Conservation (phyloP, 768 basidiomycete species). For the Podaxis sp. region DNA sequence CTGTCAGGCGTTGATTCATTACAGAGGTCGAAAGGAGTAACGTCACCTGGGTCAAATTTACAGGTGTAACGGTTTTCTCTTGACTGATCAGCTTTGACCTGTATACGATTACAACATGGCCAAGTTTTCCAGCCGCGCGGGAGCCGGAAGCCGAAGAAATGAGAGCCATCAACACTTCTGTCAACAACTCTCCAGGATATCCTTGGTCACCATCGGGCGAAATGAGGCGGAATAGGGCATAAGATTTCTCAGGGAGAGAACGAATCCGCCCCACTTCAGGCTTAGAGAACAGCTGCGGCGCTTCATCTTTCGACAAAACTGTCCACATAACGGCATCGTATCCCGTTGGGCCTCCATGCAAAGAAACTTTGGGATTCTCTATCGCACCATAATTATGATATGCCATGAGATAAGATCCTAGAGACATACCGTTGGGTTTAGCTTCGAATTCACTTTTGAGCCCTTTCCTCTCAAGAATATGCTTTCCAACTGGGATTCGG, state of each 20-base stretch:
- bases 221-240: slow-evolving; percentile 52
- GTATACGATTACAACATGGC: slow-evolving; percentile 64
- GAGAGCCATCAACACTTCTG: slow-evolving; percentile 55
- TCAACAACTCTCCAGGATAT: slow-evolving; percentile 54
- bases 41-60: slow-evolving; percentile 70
- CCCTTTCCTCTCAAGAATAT: slow-evolving; percentile 49
- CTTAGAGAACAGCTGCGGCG: slow-evolving; percentile 49
- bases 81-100: slow-evolving; percentile 57
- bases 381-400: background rate
- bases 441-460: slow-evolving; percentile 43
- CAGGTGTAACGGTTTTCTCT: slow-evolving; percentile 53
- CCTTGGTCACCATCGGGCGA: slow-evolving; percentile 70
- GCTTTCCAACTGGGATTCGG: slow-evolving; percentile 58
- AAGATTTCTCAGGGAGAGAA: slow-evolving; percentile 23
- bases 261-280: slow-evolving; percentile 46
- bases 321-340: slow-evolving; percentile 59
- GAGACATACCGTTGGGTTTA: slow-evolving; percentile 31
- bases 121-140: slow-evolving; percentile 32
- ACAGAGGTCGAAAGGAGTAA: slow-evolving; percentile 1
- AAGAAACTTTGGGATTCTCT: slow-evolving; percentile 54
- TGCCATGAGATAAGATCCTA: background rate
- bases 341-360: slow-evolving; percentile 68
- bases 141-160: slow-evolving; percentile 27
- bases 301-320: slow-evolving; percentile 32
- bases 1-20: background rate